phyloP scores from a whole-genome alignment of 2,329 filamentous ascomycete species.

The Didymella pomorum region DNA sequence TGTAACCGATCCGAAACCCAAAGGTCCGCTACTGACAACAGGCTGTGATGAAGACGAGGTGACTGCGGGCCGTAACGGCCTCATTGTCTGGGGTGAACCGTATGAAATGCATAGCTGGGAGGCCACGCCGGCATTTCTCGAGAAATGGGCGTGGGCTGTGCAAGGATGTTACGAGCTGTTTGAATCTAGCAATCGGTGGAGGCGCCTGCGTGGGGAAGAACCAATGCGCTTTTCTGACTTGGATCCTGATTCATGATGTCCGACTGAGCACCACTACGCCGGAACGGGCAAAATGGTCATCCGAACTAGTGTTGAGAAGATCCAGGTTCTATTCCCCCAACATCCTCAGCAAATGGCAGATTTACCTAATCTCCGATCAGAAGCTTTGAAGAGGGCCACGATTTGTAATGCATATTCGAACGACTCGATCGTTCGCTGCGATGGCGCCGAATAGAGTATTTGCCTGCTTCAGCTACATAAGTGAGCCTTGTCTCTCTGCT shows the following conservation, averaged over 20 bases:
- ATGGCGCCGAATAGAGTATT: background rate
- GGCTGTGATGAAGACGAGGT: background rate
- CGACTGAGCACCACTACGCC: background rate
- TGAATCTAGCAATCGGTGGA: background rate
- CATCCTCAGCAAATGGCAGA: background rate
- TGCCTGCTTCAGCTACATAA: background rate
- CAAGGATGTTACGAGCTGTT: conserved; percentile 20
- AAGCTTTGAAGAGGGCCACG: background rate
- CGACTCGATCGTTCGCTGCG: background rate
- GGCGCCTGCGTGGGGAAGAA: background rate
- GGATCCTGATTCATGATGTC: background rate
- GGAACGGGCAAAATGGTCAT: background rate
- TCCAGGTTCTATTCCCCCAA: background rate
- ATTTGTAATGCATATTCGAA: background rate
- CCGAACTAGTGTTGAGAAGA: background rate
- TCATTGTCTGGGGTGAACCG: conserved; percentile 26
- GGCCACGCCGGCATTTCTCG: conserved; percentile 15
- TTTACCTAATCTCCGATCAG: background rate
- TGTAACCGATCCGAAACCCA: background rate
- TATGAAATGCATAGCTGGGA: conserved; percentile 19
- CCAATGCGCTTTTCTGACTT: background rate
- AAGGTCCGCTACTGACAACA: background rate
- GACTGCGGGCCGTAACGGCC: conserved; percentile 6
- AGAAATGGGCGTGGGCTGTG: conserved; percentile 19
- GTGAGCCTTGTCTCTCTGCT: background rate